Percentiles rank a stretch among this genome's conserved stretches.
Conservation (phyloP, 2,329 filamentous ascomycete species). For the Alternaria sp. region DNA sequence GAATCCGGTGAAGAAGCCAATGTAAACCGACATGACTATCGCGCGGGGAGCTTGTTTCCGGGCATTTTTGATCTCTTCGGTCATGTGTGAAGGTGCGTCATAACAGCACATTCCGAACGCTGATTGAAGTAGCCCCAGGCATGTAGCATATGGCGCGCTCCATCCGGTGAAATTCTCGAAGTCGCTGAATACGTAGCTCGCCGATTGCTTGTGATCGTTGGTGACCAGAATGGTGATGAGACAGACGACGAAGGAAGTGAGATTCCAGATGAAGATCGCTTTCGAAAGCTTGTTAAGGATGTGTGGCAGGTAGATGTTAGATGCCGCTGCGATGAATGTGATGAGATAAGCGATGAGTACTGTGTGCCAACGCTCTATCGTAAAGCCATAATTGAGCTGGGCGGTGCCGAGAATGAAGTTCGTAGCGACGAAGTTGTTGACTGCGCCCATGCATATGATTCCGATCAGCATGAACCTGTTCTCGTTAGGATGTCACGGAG, state of each 20-base stretch:
- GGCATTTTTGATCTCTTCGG: slow-evolving; percentile 61
- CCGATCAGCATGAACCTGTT: slow-evolving; percentile 40
- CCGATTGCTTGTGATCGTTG: slow-evolving; percentile 61
- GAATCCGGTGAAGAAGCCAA: slow-evolving; percentile 51
- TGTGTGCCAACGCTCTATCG: slow-evolving; percentile 63
- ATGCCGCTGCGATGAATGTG: slow-evolving; percentile 51
- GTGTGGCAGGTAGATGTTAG: slow-evolving; percentile 60
- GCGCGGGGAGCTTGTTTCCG: slow-evolving; percentile 57
- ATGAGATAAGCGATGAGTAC: slow-evolving; percentile 61
- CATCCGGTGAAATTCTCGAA: slow-evolving; percentile 64
- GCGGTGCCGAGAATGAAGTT: slow-evolving; percentile 64
- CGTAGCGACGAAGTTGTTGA: slow-evolving; percentile 61
- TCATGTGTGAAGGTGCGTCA: slow-evolving; percentile 60
- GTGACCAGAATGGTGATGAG: slow-evolving; percentile 60
- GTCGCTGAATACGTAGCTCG: slow-evolving; percentile 62
- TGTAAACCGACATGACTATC: slow-evolving; percentile 49
- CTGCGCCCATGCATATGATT: slow-evolving; percentile 61
- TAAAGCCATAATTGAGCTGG: slow-evolving; percentile 59
- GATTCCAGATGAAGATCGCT: slow-evolving; percentile 61
- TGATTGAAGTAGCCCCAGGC: slow-evolving; percentile 62
- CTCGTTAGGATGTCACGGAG: background rate
- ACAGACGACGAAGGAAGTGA: slow-evolving; percentile 60
- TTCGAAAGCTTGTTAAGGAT: slow-evolving; percentile 60
- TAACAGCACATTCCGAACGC: slow-evolving; percentile 63
- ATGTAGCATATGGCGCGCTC: slow-evolving; percentile 57